phyloP scores from a whole-genome alignment of 2,329 filamentous ascomycete species.

The Akanthomyces dipterigenus region DNA sequence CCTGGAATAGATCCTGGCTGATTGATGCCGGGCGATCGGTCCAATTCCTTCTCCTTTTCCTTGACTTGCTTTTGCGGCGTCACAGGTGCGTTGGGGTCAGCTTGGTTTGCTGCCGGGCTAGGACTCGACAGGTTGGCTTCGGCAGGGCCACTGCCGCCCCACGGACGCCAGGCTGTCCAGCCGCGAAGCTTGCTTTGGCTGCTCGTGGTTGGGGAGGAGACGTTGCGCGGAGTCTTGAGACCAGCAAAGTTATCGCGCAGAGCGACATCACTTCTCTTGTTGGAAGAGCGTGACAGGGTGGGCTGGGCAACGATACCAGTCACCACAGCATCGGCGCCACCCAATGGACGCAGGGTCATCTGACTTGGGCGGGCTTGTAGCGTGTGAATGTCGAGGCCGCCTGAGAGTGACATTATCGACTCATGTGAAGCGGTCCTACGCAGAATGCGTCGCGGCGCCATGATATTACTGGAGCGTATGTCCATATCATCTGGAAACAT shows the following conservation, averaged over 20 bases:
- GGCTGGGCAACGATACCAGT: slow-evolving; percentile 54
- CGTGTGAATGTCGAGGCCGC: slow-evolving; percentile 85
- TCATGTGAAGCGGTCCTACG: slow-evolving; percentile 73
- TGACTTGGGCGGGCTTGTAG: slow-evolving; percentile 70
- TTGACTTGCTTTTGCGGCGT: slow-evolving; percentile 15
- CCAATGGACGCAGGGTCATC: slow-evolving; percentile 51
- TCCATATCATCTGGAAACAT: not conserved
- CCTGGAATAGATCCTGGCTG: slow-evolving; percentile 69
- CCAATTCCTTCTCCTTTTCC: slow-evolving; percentile 30
- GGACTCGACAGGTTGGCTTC: not conserved
- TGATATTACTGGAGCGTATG: slow-evolving; percentile 11
- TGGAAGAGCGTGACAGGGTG: slow-evolving; percentile 42
- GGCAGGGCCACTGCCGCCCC: slow-evolving; percentile 39
- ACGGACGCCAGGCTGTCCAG: slow-evolving; percentile 40
- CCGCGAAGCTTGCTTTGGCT: slow-evolving; percentile 18
- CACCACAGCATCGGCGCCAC: slow-evolving; percentile 48
- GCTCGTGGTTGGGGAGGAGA: slow-evolving; percentile 23
- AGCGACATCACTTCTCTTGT: slow-evolving; percentile 45
- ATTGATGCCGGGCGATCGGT: slow-evolving; percentile 66
- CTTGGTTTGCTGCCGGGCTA: not conserved
- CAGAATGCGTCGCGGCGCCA: slow-evolving; percentile 32
- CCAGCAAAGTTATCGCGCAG: slow-evolving; percentile 50
- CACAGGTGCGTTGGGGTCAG: not conserved
- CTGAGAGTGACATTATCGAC: slow-evolving; percentile 78
- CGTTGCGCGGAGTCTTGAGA: slow-evolving; percentile 27